Base-by-base conservation (phyloP, 192 early-diverging fungal species). In the Coemansia sp. region DNA sequence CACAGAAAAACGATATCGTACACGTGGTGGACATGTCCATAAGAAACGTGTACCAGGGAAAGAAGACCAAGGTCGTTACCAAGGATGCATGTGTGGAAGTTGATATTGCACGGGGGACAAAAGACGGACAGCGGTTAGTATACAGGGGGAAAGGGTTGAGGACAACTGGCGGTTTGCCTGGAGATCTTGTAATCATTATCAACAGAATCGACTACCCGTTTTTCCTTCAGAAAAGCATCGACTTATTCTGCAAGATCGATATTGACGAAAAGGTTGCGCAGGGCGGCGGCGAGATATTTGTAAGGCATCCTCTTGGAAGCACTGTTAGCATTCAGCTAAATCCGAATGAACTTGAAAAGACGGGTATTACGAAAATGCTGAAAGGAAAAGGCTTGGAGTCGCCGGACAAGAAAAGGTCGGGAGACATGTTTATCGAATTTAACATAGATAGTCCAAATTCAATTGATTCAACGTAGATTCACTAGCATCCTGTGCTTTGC, bases 1-100 rank as follows among this genome's bases (percentile, higher is more conserved):
- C 48, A 9, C 70, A 72, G 22, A 72, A 72, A 45, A 72, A 72
- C 53, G 70, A 72, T 23, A 54, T 72, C 36, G 70, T 72, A 22
- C 66, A 72, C 20, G 43, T 72, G 45, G 62, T 66, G 59, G 70
- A 72, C 25, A 60, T 72, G 25, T 72, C 70, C 20, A 41, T 72
- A 19, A 33, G 63, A 22, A 72, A 72, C 35, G 41, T 64, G 35
- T 72, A 72, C 40, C 19, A 60, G 4, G 70, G 70, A n/a, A 72
- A 72, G 36, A 61, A 66, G 15, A 65, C 70, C 3, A 66, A 57
- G 4, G 59, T 72, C 3, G 33, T 59, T 36, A 72, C 70, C 10
- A 66, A 61, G 25, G 59, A 72, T 23, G 41, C 61, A 4, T 57
- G 59, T 1, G 53, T 72, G 0, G 70, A 72, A 9, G 45, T 72